Evolutionary conservation across 352 stramenopile species (phyloP).

Genomic region (Pythium aphanidermatum): DNA sequence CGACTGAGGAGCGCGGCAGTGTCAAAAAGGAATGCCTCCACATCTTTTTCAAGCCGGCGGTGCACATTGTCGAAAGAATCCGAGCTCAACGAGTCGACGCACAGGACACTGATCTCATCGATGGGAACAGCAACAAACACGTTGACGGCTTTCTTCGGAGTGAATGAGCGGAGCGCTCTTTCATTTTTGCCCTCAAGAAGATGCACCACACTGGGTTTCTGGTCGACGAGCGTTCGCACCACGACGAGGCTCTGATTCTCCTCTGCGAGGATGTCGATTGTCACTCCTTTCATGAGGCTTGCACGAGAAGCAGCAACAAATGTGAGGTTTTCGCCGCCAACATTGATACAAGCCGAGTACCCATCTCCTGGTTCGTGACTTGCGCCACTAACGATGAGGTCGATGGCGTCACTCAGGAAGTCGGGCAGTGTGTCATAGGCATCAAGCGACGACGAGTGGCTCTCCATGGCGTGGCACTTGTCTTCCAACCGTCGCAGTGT

Average conservation of each 20-base stretch:
- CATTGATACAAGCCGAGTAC: constrained; percentile 40
- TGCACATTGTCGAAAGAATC: constrained; percentile 38
- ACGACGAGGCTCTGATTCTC: constrained; percentile 28
- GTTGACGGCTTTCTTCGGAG: constrained; percentile 19
- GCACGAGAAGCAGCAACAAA: constrained; percentile 34
- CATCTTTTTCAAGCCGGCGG: constrained; percentile 38
- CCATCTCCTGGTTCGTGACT: constrained; percentile 30
- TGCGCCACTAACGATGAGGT: constrained; percentile 24
- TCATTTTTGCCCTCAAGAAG: constrained; percentile 24
- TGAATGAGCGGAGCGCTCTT: constrained; percentile 19
- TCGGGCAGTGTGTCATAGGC: constrained; percentile 20
- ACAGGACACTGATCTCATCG: constrained; percentile 47
- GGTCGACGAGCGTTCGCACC: constrained; percentile 39
- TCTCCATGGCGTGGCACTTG: constrained; percentile 9
- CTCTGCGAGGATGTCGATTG: constrained; percentile 21
- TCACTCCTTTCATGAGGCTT: constrained; percentile 44
- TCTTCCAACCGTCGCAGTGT: constrained; percentile 20
- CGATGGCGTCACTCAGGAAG: constrained; percentile 21
- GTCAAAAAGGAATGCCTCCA: constrained; percentile 40
- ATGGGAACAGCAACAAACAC: constrained; percentile 38
- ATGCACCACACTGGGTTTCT: constrained; percentile 26
- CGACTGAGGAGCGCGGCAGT: constrained; percentile 28
- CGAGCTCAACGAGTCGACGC: constrained; percentile 44
- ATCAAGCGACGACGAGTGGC: constrained; percentile 7
- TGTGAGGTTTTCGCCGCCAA: constrained; percentile 20